Conservation (phyloP, 2,329 filamentous ascomycete species). For the Ceratocystis variospora region DNA sequence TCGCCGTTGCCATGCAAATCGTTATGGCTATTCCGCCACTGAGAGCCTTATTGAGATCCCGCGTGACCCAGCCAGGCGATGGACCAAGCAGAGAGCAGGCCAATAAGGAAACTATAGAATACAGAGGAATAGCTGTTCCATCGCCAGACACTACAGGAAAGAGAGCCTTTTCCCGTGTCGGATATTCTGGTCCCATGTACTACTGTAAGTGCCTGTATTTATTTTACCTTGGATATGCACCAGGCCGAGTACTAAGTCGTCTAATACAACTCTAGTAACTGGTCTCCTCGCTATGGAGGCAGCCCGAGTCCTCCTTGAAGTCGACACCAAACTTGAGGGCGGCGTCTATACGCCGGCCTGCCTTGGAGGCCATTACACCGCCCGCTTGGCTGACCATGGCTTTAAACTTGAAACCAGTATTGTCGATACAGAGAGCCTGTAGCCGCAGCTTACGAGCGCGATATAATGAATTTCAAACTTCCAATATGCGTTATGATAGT, state of each 20-base stretch:
- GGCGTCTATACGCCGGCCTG: conserved; percentile 61
- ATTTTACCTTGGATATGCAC: not conserved
- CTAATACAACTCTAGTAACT: conserved; percentile 38
- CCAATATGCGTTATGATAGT: conserved; percentile 19
- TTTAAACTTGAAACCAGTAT: conserved; percentile 48
- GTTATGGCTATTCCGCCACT: conserved; percentile 36
- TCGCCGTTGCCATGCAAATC: conserved; percentile 31
- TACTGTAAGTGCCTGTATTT: conserved; percentile 34
- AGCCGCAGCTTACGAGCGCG: not conserved
- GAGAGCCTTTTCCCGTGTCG: conserved; percentile 41
- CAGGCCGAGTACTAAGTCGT: not conserved
- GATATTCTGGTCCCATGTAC: conserved; percentile 45
- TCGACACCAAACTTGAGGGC: conserved; percentile 45
- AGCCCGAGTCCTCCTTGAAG: conserved; percentile 50
- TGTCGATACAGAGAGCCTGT: conserved; percentile 22
- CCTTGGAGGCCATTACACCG: conserved; percentile 52
- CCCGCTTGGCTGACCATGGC: conserved; percentile 46
- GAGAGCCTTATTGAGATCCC: conserved; percentile 31
- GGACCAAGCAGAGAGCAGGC: conserved; percentile 40
- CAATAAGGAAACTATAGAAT: conserved; percentile 47
- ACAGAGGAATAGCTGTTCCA: conserved; percentile 41
- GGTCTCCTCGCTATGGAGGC: conserved; percentile 50
- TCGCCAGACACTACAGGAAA: conserved; percentile 27
- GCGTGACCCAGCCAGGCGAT: conserved; percentile 41
- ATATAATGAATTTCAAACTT: conserved; percentile 13